phyloP scores from a whole-genome alignment of 345 rosid genomes.

The Hibiscus mutabilis region DNA sequence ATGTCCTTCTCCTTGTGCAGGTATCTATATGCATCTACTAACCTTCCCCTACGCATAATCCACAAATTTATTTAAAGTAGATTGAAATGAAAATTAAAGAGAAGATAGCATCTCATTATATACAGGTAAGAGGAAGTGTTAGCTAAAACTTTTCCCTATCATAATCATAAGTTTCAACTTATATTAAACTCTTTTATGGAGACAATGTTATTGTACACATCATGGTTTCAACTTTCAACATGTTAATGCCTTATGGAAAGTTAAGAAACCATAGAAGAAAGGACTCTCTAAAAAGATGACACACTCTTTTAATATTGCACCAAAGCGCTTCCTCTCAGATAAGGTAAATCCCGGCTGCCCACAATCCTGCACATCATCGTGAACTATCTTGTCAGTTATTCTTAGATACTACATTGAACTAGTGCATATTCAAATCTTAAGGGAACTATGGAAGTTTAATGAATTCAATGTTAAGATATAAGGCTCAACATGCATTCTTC shows the following conservation, averaged over 20 bases:
- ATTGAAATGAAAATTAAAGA: not conserved
- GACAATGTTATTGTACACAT: not conserved
- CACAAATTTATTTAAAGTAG: constrained; percentile 1
- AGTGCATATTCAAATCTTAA: not conserved
- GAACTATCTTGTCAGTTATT: not conserved
- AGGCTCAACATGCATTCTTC: not conserved
- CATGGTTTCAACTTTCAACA: not conserved
- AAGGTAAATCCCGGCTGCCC: constrained; percentile 97
- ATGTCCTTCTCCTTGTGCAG: constrained; percentile 79
- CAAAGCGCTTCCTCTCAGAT: constrained; percentile 87
- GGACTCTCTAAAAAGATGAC: constrained; percentile 12
- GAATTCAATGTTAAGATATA: not conserved
- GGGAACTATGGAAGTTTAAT: not conserved
- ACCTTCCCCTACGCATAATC: constrained; percentile 60
- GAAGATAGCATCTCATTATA: not conserved
- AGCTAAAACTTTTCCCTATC: not conserved
- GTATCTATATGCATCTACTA: constrained; percentile 77
- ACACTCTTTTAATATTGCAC: constrained; percentile 67
- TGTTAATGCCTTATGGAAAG: not conserved
- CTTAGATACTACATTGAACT: not conserved
- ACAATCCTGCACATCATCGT: constrained; percentile 49
- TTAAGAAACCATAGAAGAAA: not conserved
- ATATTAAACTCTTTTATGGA: not conserved
- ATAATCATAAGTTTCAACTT: not conserved
- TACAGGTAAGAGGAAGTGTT: not conserved